phyloP scores from a whole-genome alignment of 1,284 basidiomycete species.

The Fistulina hepatica region DNA sequence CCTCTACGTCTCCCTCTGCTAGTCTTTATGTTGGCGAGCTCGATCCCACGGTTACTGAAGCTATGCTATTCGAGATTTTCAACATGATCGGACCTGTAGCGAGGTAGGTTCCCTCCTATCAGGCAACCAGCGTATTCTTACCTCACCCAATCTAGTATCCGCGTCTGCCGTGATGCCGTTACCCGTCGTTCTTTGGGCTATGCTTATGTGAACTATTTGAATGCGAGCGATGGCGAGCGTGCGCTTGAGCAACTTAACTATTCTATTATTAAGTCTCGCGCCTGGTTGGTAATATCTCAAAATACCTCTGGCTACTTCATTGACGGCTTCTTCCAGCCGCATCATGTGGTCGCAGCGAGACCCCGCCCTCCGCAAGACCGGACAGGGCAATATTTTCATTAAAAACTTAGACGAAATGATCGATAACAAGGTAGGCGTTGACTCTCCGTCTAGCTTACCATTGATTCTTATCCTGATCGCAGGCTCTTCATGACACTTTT shows the following conservation, averaged over 20 bases:
- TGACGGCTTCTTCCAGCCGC: conserved; percentile 44
- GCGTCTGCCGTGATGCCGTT: conserved; percentile 99
- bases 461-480: conserved; percentile 6
- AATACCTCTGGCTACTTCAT: conserved; percentile 6
- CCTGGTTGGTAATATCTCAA: conserved; percentile 53
- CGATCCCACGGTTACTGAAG: conserved; percentile 95
- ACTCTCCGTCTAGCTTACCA: not conserved
- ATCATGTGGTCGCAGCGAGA: conserved; percentile 99
- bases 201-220: conserved; percentile 99
- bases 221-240: conserved; percentile 92
- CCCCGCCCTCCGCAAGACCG: conserved; percentile 97
- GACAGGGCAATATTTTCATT: conserved; percentile 99
- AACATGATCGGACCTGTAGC: conserved; percentile 99
- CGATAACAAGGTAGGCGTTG: conserved; percentile 82
- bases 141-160: conserved; percentile 56
- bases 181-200: conserved; percentile 99
- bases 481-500: conserved; percentile 99
- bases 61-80: conserved; percentile 99
- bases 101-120: conserved; percentile 41
- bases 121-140: not conserved
- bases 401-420: conserved; percentile 98
- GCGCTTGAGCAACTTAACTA: conserved; percentile 99
- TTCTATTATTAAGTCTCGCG: conserved; percentile 95
- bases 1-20: conserved; percentile 66
- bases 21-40: conserved; percentile 99